These are phyloP conservation scores for Paecilomyces dactylethromorphus DNA, from an alignment of 2,329 filamentous ascomycete genomes.

Conservation along the genomic window DNA sequence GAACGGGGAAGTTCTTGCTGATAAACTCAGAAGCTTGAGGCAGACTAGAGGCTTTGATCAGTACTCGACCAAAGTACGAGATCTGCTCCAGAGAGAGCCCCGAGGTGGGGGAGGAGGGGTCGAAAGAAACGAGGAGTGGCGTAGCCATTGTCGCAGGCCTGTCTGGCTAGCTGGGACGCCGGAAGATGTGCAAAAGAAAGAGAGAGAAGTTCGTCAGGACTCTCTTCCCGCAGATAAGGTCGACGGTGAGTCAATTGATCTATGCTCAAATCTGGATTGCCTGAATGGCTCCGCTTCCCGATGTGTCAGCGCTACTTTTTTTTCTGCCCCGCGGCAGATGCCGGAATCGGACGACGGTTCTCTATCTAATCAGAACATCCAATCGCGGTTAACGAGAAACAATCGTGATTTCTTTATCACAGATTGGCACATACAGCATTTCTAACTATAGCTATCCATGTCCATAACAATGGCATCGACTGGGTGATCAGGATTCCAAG, in stretches of 20 bases:
- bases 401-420: not conserved
- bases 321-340: conserved; percentile 4
- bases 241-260: not conserved
- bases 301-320: conserved; percentile 5
- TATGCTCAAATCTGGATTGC: not conserved
- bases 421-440: not conserved
- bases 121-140: conserved; percentile 34
- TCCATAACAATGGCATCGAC: too few species aligned
- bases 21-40: conserved; percentile 45
- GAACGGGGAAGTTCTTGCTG: conserved; percentile 48
- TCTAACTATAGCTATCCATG: not conserved
- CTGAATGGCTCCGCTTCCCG: not conserved
- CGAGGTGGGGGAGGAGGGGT: conserved; percentile 37
- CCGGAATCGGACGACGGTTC: not conserved
- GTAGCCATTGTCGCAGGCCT: conserved; percentile 28
- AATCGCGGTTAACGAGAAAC: not conserved
- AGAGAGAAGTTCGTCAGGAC: not conserved
- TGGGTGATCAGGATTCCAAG: too few species aligned
- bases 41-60: conserved; percentile 43
- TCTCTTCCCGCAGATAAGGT: not conserved
- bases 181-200: not conserved
- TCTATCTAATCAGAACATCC: not conserved
- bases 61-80: conserved; percentile 53
- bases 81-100: conserved; percentile 50
- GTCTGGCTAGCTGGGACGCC: not conserved